Percentiles rank a stretch among this genome's conserved stretches.
These are phyloP conservation scores for Rhizomucor pusillus DNA, from an alignment of 371 early-diverging fungal genomes.

Conservation along the genomic window DNA sequence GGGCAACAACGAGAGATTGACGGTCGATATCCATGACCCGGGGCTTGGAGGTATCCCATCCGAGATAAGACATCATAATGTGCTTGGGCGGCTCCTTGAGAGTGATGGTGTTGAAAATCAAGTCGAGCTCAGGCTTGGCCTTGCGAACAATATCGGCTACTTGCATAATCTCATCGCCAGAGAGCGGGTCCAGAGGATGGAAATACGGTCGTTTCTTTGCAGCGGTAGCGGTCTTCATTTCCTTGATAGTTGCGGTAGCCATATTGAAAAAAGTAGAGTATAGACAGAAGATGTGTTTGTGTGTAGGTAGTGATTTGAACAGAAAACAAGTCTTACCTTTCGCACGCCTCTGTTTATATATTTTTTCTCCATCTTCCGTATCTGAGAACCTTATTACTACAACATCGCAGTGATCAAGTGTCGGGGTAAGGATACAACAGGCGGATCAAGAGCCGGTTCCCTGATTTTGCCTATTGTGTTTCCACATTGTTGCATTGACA, in stretches of 20 bases:
- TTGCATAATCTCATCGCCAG: conserved; percentile 39
- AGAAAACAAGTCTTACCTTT: conserved; percentile 13
- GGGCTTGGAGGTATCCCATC: conserved; percentile 38
- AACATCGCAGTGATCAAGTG: too few species aligned
- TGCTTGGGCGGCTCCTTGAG: conserved; percentile 46
- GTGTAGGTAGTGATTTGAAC: too few species aligned
- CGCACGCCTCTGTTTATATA: conserved; percentile 11
- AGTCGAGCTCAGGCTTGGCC: conserved; percentile 27
- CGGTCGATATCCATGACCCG: conserved; percentile 37
- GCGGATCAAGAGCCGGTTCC: not conserved
- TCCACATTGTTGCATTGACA: not conserved
- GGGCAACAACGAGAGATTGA: conserved; percentile 41
- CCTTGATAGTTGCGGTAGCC: conserved; percentile 31
- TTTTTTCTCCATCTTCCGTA: conserved; percentile 11
- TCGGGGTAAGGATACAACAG: too few species aligned
- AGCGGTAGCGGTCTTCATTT: conserved; percentile 40
- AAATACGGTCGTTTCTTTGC: conserved; percentile 15
- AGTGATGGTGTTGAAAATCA: conserved; percentile 52
- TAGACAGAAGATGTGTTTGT: too few species aligned
- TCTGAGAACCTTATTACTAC: not conserved
- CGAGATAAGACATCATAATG: conserved; percentile 45
- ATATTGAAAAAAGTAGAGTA: conserved; percentile 6
- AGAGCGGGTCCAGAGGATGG: conserved; percentile 49
- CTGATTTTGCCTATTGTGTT: not conserved
- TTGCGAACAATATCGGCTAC: conserved; percentile 35